Base-by-base conservation (phyloP, 2,329 filamentous ascomycete genomes). In the Alternaria incomplexa region DNA sequence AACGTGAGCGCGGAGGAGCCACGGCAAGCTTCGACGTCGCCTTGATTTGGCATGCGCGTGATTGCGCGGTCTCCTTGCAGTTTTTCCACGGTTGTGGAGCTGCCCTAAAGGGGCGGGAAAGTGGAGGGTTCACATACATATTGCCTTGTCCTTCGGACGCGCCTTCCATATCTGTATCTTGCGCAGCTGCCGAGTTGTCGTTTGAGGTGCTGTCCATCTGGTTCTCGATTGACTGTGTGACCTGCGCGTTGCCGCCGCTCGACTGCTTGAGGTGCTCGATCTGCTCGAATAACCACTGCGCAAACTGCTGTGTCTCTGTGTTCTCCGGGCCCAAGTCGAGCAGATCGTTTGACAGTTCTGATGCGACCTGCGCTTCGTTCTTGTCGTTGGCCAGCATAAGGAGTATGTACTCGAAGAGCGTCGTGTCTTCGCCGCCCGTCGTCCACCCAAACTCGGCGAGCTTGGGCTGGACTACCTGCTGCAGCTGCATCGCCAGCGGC, bases 381-480 rank as follows among this genome's bases (percentile, higher is more conserved):
- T 97, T 97, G 73, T 94, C 93, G 82, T 97, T 98, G 66, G 93
- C 93, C 30, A 99, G 88, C 95, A 98, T 97, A 67, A 98, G 88
- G 62, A 98, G 91, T 70, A 99, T 96, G 83, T 98, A 99, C 83
- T 99, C 96, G 63, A 93, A 91, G 63, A 99, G 88, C 40, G 93
- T 92, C 23, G 90, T 90, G 80, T 95, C 93, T 75, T 89, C 88
- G 70, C 90, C 91, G 70, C 91, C 91, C 28, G 91, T 90, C 65
- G 90, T 93, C 95, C 96, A 98, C 74, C 94, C 95, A 70, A 94
- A 90, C 82, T 99, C 95, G 62, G 93, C 88, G 61, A 99, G 86
- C 84, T 98, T 98, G 30, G 93, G 91, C 81, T 96, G 92, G 67
- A 98, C 93, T 45, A 90, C 90, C 72, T 86, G 85, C 78, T 91